These are phyloP conservation scores for Trifolium subterraneum DNA, from an alignment of 306 rosid genomes.

Conservation along the genomic window DNA sequence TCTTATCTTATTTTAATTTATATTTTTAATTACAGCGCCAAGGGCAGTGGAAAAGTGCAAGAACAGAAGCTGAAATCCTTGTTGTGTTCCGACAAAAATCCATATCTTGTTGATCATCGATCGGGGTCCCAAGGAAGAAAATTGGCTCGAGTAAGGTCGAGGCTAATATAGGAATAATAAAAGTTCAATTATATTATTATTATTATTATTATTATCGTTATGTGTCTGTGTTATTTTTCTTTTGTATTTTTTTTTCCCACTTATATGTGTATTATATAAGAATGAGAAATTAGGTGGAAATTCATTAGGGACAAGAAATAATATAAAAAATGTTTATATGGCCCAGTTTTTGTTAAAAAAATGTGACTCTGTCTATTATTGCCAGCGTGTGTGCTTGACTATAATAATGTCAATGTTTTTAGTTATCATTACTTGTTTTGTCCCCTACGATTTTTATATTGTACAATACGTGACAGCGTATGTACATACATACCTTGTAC, in stretches of 20 bases:
- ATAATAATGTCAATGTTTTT: constrained; percentile 43
- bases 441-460: constrained; percentile 31
- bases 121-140: constrained; percentile 37
- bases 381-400: constrained; percentile 34
- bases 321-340: constrained; percentile 70
- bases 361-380: constrained; percentile 22
- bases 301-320: constrained; percentile 59
- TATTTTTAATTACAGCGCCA: constrained; percentile 61
- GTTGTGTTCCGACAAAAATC: constrained; percentile 8
- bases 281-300: constrained; percentile 58
- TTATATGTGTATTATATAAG: constrained; percentile 47
- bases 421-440: constrained; percentile 17
- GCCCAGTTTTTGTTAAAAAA: constrained; percentile 42
- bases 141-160: constrained; percentile 51
- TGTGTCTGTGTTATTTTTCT: constrained; percentile 48
- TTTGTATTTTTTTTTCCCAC: constrained; percentile 17
- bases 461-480: not conserved
- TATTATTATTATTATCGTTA: not conserved
- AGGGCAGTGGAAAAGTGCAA: constrained; percentile 87
- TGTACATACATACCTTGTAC: not conserved
- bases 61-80: constrained; percentile 60
- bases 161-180: constrained; percentile 55
- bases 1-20: not conserved
- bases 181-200: constrained; percentile 20
- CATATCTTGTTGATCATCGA: constrained; percentile 21